Evolutionary conservation across 2,329 filamentous ascomycete species (phyloP), one percentile per base, ranked within the genome.

Genomic region (Cordyceps pruinosa): DNA sequence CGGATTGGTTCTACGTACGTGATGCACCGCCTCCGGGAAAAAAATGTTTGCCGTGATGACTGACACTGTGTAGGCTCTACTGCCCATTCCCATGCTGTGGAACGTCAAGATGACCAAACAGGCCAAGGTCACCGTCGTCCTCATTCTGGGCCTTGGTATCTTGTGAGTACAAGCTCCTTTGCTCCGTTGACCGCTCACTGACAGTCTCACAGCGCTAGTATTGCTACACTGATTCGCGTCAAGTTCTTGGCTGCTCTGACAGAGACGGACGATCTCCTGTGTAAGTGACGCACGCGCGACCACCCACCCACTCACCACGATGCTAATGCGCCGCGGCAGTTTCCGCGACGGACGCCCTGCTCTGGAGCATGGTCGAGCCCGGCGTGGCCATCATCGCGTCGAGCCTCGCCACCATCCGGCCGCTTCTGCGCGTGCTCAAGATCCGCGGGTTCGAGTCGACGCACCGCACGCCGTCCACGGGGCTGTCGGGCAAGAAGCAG

Each of bases 351-450:
- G 71, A 80, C 59, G 74, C 78, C 35, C 78, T 80, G 74, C 72
- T 82, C 7, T 83, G 80, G 80, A 82, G 78, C 10, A 68, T 82
- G n/a, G 70, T 82, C 54, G 80, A 83, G 62, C 79, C 79, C 2
- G 79, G 78, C 6, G 74, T 82, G 23, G 79, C 79, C 58, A 83
- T 82, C 46, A 66, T 77, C 26, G 80, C 80, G 13, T 75, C 79
- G 2, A 80, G 77, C 59, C 69, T 82, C 12, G 77, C 77, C 23
- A 83, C 80, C 5, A 78, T 82, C 32, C 76, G 79, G 3, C 80
- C 80, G 4, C 71, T 83, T 1, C 73, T 83, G 35, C 77, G 78
- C 35, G 68, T 70, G n/a, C 71, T 75, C 68, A 73, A 69, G 60
- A 66, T 81, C 13, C 72, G 63, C 23, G 79, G 78, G 7, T 81